phyloP scores from a whole-genome alignment of 2,329 filamentous ascomycete species.

The Epichloe coenophiala region DNA sequence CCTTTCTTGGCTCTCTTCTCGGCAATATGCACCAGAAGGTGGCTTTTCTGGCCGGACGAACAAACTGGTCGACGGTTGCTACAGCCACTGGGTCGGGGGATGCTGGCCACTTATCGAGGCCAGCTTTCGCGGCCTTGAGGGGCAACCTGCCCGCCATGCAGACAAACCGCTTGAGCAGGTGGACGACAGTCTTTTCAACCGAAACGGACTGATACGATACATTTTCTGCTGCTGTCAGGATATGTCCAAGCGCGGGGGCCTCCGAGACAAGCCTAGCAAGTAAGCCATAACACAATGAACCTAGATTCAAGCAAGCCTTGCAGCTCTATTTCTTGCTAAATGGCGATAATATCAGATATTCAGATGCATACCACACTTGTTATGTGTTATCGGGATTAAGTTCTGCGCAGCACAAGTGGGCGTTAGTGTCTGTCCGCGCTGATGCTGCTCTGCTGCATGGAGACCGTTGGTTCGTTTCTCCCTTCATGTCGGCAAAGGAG shows the following conservation, averaged over 20 bases:
- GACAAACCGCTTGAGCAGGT: constrained; percentile 17
- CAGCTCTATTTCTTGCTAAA: neutral
- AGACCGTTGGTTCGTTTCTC: constrained; percentile 33
- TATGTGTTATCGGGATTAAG: constrained; percentile 83
- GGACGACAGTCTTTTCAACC: constrained; percentile 52
- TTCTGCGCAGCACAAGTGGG: constrained; percentile 60
- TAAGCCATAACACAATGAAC: constrained; percentile 27
- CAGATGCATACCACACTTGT: constrained; percentile 86
- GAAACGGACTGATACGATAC: constrained; percentile 76
- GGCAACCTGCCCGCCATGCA: constrained; percentile 14
- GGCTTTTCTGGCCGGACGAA: constrained; percentile 91
- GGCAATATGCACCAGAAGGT: constrained; percentile 82
- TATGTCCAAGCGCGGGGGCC: constrained; percentile 53
- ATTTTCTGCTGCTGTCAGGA: constrained; percentile 83
- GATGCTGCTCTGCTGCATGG: constrained; percentile 20
- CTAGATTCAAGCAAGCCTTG: neutral
- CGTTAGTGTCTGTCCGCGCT: constrained; percentile 23
- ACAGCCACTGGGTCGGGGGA: constrained; percentile 93
- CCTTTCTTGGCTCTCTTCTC: constrained; percentile 75
- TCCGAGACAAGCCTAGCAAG: constrained; percentile 90
- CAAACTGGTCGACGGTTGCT: constrained; percentile 96
- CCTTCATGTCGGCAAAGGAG: constrained; percentile 35
- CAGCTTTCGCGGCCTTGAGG: constrained; percentile 44
- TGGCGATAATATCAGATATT: constrained; percentile 34
- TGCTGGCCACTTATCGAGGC: constrained; percentile 90